Conservation (phyloP, 495 filamentous ascomycete species). For the Lophiostoma macrostomum region DNA sequence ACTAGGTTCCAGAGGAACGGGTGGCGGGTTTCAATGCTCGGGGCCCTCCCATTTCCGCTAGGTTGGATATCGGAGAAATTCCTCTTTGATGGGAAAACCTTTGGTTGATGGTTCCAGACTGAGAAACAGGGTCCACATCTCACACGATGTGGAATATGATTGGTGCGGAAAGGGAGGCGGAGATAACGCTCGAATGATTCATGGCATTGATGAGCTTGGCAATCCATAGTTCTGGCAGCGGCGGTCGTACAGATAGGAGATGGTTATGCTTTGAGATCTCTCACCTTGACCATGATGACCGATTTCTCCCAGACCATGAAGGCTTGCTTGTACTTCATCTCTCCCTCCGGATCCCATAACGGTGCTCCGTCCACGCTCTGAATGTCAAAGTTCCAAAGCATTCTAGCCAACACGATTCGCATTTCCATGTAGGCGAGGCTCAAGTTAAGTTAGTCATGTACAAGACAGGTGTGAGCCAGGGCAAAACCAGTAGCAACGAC, state of each 20-base stretch:
- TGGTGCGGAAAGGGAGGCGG: too few relatives aligned
- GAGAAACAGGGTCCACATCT: background rate
- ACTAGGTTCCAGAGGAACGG: background rate
- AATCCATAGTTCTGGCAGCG: background rate
- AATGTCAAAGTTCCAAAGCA: conserved; percentile 26
- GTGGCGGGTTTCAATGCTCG: conserved; percentile 1
- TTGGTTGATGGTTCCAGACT: background rate
- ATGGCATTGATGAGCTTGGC: background rate
- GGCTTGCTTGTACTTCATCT: conserved; percentile 26
- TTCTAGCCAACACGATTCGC: conserved; percentile 11
- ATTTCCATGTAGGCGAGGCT: conserved; percentile 27
- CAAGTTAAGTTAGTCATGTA: background rate
- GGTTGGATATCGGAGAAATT: background rate
- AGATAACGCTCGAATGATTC: too few relatives aligned
- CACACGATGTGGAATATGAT: too few relatives aligned
- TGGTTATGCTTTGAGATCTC: conserved; percentile 7
- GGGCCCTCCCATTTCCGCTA: background rate
- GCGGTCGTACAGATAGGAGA: background rate
- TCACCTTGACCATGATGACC: conserved; percentile 11
- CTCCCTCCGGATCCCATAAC: conserved; percentile 20
- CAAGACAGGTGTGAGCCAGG: background rate
- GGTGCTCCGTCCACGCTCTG: conserved; percentile 11
- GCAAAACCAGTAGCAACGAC: too few relatives aligned
- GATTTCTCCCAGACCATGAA: conserved; percentile 27
- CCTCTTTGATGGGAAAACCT: background rate